Percentiles rank a stretch among this genome's conserved stretches.
These are phyloP conservation scores for Ophiocordyceps camponoti-saundersi DNA, from an alignment of 2,329 filamentous ascomycete genomes.

Conservation along the genomic window DNA sequence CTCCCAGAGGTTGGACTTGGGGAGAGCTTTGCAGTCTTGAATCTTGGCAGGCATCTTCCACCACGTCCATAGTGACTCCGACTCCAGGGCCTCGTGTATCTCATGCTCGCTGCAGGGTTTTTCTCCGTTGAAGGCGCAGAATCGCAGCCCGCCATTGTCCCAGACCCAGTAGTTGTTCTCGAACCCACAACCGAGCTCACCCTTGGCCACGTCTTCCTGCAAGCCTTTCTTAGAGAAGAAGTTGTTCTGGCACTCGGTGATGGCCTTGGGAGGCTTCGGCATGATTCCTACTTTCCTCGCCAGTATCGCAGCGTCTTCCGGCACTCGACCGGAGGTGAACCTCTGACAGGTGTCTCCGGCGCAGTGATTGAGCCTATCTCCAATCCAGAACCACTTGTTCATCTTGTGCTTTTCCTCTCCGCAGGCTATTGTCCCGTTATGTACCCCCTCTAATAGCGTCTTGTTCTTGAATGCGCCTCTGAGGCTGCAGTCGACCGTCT, in stretches of 20 bases:
- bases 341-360: neutral
- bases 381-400: neutral
- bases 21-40: too few species aligned
- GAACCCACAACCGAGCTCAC: neutral
- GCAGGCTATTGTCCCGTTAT: neutral
- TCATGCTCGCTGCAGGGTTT: neutral
- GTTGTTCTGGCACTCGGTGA: neutral
- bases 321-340: neutral
- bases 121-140: neutral
- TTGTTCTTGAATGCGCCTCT: neutral
- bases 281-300: neutral
- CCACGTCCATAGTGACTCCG: too few species aligned
- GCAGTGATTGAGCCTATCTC: neutral
- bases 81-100: neutral
- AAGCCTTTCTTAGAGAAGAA: neutral
- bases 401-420: neutral
- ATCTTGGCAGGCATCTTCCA: too few species aligned
- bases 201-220: neutral
- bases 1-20: neutral
- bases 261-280: neutral
- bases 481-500: neutral
- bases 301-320: neutral
- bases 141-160: neutral
- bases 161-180: neutral
- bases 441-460: neutral